Evolutionary conservation across 2,329 filamentous ascomycete genomes (phyloP), one percentile per base, ranked within the genome.

Genomic region (Cytospora leucostoma): DNA sequence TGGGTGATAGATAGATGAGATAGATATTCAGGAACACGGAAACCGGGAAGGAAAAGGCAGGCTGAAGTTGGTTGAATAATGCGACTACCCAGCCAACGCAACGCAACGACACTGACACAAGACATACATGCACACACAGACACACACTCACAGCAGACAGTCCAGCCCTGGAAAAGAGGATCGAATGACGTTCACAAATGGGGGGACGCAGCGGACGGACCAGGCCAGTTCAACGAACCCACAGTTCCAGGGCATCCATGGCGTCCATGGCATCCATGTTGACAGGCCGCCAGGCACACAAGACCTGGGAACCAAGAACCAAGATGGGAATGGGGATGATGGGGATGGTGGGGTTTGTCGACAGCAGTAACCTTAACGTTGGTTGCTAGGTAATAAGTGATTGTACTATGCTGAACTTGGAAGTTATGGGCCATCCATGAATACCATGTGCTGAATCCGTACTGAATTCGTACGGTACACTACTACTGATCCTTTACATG

Each of bases 11-110:
- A n/a, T 3, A n/a, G 40, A 44, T 44, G 10, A n/a, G 15, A 44
- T 21, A 21, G 44, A 47, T 47, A 47, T 47, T 47, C 44, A 47
- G 44, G 44, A 47, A 47, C 44, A 47, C n/a, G 44, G 44, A 47
- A 21, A 47, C n/a, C 17, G n/a, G 44, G 44, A 21, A 47, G 12
- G 44, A 11, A 19, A 44, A 44, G 17, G 40, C 2, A 44, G 40
- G 17, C 40, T 19, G 17, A 44, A n/a, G 40, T 10, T 19, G 10
- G 40, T 44, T 47, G 44, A 47, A 47, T 47, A 47, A 47, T 47
- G 44, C 44, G 21, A 47, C n/a, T 19, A 3, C 4, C 40, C 40
- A 47, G 19, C 7, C 44, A 47, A 47, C 27, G 27, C 27, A 27
- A 27, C 27, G n/a, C 44, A 47, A 47, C 44, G n/a, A 44, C 40